Conservation (phyloP, 306 rosid genomes). For the Lithocarpus polystachyus region DNA sequence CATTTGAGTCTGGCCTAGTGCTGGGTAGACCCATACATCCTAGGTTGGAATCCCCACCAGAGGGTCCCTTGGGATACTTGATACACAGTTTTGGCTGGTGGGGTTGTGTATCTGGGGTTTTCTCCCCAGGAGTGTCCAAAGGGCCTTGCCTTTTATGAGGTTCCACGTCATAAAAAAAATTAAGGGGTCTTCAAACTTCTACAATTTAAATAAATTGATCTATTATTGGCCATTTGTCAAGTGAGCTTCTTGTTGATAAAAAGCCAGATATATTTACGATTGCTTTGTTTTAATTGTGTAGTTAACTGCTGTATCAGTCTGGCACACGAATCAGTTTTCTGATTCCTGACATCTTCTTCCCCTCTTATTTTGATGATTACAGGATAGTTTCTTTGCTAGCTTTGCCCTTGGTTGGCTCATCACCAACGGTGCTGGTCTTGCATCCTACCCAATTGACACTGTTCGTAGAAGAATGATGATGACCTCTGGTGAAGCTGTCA, state of each 20-base stretch:
- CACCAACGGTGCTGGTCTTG: slow-evolving; percentile 89
- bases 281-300: not conserved
- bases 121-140: not conserved
- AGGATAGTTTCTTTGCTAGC: slow-evolving; percentile 89
- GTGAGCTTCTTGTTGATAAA: too few species aligned
- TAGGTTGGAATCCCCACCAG: too few species aligned
- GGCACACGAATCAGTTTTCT: not conserved
- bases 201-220: not conserved
- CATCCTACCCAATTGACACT: slow-evolving; percentile 90
- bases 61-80: too few species aligned
- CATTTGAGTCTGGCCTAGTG: too few species aligned
- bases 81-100: too few species aligned
- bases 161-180: not conserved
- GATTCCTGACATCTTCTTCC: not conserved
- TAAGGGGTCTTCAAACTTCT: not conserved
- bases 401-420: slow-evolving; percentile 93
- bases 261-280: not conserved
- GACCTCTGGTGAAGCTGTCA: slow-evolving; percentile 95
- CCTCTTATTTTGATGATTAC: not conserved
- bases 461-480: slow-evolving; percentile 99
- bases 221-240: not conserved
- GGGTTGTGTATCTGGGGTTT: not conserved
- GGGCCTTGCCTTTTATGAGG: too few species aligned
- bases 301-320: not conserved
- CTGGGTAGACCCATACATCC: too few species aligned